Evolutionary conservation across 1,284 basidiomycete genomes (phyloP).

Genomic region (Exsudoporus floridanus): DNA sequence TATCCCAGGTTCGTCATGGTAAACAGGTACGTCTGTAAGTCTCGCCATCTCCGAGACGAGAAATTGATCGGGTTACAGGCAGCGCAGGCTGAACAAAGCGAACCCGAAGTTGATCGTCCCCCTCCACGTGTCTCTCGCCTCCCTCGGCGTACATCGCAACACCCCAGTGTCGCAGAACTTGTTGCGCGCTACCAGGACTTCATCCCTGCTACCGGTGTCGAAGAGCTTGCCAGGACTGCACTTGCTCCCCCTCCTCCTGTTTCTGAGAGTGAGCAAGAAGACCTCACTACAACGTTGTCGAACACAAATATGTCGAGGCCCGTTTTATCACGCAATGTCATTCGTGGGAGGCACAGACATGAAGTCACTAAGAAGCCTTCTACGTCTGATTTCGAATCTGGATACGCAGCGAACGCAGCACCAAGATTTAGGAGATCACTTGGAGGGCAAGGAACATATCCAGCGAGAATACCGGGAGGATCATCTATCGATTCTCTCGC

Average conservation of each 20-base stretch:
- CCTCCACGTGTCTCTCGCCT: conserved; percentile 56
- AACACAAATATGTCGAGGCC: conserved; percentile 29
- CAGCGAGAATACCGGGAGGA: conserved; percentile 48
- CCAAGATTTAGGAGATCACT: conserved; percentile 51
- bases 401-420: conserved; percentile 86
- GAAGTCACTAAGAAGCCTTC: conserved; percentile 55
- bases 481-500: conserved; percentile 54
- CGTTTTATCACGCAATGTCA: conserved; percentile 36
- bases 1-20: conserved; percentile 20
- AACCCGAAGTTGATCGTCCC: conserved; percentile 16
- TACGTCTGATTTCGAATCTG: conserved; percentile 82
- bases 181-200: conserved; percentile 82
- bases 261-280: conserved; percentile 75
- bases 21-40: conserved; percentile 27
- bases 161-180: conserved; percentile 78
- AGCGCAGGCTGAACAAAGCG: conserved; percentile 23
- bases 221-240: conserved; percentile 68
- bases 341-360: conserved; percentile 50
- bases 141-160: conserved; percentile 60
- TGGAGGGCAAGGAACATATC: conserved; percentile 43
- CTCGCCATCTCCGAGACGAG: neutral
- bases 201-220: conserved; percentile 67
- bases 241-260: conserved; percentile 54
- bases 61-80: conserved; percentile 12
- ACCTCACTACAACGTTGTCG: conserved; percentile 33